Conservation (phyloP, 495 filamentous ascomycete species). For the Pseudevernia furfuracea region DNA sequence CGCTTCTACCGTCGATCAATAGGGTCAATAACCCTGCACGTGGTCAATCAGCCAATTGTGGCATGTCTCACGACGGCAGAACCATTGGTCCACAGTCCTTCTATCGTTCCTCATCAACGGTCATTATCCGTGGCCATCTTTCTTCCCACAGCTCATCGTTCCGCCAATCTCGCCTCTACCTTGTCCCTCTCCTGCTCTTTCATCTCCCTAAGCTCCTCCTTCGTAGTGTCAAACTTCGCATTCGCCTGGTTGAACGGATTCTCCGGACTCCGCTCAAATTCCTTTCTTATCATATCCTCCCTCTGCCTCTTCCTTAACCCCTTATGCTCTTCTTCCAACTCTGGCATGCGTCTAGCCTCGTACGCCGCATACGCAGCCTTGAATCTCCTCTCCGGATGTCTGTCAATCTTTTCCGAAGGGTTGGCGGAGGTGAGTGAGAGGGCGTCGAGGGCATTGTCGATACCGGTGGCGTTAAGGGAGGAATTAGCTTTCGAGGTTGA, state of each 20-base stretch:
- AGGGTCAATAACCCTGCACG: neutral
- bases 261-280: slow-evolving; percentile 86
- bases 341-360: slow-evolving; percentile 73
- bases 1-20: neutral
- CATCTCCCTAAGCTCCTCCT: slow-evolving; percentile 66
- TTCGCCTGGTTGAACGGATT: slow-evolving; percentile 87
- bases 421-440: slow-evolving; percentile 52
- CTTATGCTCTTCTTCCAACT: slow-evolving; percentile 74
- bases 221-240: slow-evolving; percentile 64
- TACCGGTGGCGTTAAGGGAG: slow-evolving; percentile 69
- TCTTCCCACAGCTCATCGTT: slow-evolving; percentile 9
- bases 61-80: neutral
- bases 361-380: slow-evolving; percentile 83
- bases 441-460: slow-evolving; percentile 86
- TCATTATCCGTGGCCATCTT: neutral
- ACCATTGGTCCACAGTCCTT: neutral
- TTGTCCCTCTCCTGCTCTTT: slow-evolving; percentile 61
- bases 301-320: slow-evolving; percentile 74
- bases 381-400: slow-evolving; percentile 76
- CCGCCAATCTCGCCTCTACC: slow-evolving; percentile 61
- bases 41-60: neutral
- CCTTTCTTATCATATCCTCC: slow-evolving; percentile 69
- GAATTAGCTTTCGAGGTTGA: slow-evolving; percentile 37
- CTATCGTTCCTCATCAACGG: neutral
- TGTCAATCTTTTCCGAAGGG: slow-evolving; percentile 61